These are phyloP conservation scores for Epichloe glyceriae DNA, from an alignment of 2,329 filamentous ascomycete genomes.

Conservation along the genomic window DNA sequence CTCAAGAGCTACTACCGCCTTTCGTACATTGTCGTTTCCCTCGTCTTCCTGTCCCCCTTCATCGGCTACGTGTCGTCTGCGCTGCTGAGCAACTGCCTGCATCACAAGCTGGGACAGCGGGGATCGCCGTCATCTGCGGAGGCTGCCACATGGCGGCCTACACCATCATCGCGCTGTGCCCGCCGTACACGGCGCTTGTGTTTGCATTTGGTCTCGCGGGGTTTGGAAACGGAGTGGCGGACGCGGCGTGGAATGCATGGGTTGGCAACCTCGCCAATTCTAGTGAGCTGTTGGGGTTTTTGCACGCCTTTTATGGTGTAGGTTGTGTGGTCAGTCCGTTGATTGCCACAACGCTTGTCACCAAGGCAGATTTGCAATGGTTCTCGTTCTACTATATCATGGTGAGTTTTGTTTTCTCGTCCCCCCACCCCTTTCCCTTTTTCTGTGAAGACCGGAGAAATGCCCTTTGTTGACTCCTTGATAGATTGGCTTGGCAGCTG, in stretches of 20 bases:
- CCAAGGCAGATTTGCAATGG: constrained; percentile 48
- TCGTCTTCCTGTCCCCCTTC: constrained; percentile 52
- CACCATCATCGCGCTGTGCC: constrained; percentile 44
- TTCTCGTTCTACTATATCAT: constrained; percentile 66
- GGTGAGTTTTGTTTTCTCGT: constrained; percentile 28
- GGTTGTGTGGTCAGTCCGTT: constrained; percentile 58
- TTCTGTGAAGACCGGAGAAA: no score
- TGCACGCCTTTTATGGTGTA: constrained; percentile 53
- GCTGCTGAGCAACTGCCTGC: constrained; percentile 46
- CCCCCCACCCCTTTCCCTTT: no score
- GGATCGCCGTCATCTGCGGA: constrained; percentile 50
- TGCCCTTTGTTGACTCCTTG: no score
- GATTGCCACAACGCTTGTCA: constrained; percentile 58
- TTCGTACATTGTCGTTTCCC: constrained; percentile 45
- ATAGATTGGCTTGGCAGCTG: constrained; percentile 42
- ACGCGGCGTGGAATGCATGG: constrained; percentile 37
- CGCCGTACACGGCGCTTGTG: constrained; percentile 51
- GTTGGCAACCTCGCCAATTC: constrained; percentile 53
- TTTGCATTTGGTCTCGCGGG: constrained; percentile 50
- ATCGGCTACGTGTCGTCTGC: constrained; percentile 49
- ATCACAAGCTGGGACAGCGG: constrained; percentile 48
- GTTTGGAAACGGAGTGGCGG: constrained; percentile 52
- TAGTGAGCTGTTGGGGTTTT: constrained; percentile 52
- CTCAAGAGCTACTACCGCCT: constrained; percentile 49
- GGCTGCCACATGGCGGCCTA: constrained; percentile 49